Evolutionary conservation across 768 basidiomycete species (phyloP).

Genomic region (Agaricus blazei): DNA sequence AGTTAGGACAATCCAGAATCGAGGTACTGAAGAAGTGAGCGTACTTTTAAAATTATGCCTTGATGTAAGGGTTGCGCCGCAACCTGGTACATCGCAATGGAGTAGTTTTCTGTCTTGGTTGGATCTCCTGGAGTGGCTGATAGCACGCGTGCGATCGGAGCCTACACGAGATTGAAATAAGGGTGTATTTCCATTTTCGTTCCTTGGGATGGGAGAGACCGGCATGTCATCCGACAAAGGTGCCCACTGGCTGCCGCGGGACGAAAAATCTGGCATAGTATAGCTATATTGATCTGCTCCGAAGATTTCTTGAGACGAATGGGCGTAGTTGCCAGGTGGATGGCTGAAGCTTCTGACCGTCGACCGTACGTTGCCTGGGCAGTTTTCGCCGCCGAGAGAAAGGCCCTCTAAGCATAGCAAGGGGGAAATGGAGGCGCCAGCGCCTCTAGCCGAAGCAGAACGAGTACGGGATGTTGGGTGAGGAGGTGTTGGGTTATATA

Average conservation of each 20-base stretch:
- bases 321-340: not conserved
- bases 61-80: slow-evolving; percentile 8
- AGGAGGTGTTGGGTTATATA: not conserved
- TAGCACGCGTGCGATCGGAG: slow-evolving; percentile 7
- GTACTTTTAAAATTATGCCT: slow-evolving; percentile 7
- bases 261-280: not conserved
- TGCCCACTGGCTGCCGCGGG: not conserved
- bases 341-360: not conserved
- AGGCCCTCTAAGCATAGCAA: not conserved
- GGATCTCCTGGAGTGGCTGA: slow-evolving; percentile 3
- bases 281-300: not conserved
- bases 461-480: not conserved
- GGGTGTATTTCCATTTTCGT: not conserved
- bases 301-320: not conserved
- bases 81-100: not conserved
- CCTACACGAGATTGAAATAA: slow-evolving; percentile 1
- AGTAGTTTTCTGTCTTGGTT: slow-evolving; percentile 3
- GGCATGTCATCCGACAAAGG: not conserved
- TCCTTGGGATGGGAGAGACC: not conserved
- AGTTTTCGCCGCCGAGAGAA: not conserved
- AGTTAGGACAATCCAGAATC: not conserved
- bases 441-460: not conserved
- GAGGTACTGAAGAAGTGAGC: not conserved
- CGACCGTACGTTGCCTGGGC: not conserved
- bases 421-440: not conserved